phyloP scores from a whole-genome alignment of 2,329 filamentous ascomycete species.

The Ceratocystiopsis brevicomis region DNA sequence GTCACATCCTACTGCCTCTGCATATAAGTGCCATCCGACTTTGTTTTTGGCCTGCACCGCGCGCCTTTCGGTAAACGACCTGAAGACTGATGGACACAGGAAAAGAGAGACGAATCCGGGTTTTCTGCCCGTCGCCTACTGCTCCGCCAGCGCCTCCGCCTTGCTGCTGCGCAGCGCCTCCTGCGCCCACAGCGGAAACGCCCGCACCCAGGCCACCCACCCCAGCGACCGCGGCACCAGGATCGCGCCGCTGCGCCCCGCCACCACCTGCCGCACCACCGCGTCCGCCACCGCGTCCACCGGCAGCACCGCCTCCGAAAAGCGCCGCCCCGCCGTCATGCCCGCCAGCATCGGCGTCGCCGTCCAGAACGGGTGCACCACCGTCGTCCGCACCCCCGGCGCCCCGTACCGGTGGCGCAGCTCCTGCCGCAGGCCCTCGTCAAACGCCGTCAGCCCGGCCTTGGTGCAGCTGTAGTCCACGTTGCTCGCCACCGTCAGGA shows the following conservation, averaged over 20 bases:
- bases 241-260: conserved; percentile 37
- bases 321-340: conserved; percentile 45
- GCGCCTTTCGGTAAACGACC: no score
- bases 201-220: conserved; percentile 25
- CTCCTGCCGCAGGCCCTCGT: conserved; percentile 45
- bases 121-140: no score
- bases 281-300: conserved; percentile 45
- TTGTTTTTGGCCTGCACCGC: no score
- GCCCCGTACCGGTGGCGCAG: conserved; percentile 41
- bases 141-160: no score
- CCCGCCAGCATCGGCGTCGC: conserved; percentile 2
- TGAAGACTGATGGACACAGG: no score
- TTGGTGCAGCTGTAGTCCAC: conserved; percentile 50
- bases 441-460: conserved; percentile 45
- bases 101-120: no score
- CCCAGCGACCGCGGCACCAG: conserved; percentile 28
- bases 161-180: conserved; percentile 1
- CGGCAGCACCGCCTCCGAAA: conserved; percentile 36
- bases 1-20: no score
- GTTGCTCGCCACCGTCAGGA: conserved; percentile 36
- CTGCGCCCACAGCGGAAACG: conserved; percentile 22
- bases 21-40: no score
- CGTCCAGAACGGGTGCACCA: conserved; percentile 7
- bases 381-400: conserved; percentile 37
- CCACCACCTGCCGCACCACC: conserved; percentile 40